A percentile compares a stretch with the other conserved stretches of the same genome.
Evolutionary conservation across 768 basidiomycete genomes (phyloP).

Genomic region (Nidularia pulvinata): DNA sequence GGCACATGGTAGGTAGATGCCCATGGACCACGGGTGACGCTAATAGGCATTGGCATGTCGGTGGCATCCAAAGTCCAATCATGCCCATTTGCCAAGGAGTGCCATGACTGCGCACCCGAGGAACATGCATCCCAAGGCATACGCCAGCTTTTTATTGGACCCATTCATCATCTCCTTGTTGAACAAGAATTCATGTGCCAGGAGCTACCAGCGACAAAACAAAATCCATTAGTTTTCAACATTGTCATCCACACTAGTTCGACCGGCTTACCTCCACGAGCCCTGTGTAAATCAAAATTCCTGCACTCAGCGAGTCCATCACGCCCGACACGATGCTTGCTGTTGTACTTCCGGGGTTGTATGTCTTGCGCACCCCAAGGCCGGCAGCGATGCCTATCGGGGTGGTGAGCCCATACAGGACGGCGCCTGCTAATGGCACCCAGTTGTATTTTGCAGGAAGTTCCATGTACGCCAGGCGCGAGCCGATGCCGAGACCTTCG

Average conservation of each 20-base stretch:
- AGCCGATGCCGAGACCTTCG: conserved; percentile 92
- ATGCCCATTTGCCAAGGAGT: conserved; percentile 89
- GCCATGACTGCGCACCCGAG: conserved; percentile 89
- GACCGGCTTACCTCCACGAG: conserved; percentile 66
- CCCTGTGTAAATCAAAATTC: conserved; percentile 88
- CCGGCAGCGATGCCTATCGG: conserved; percentile 90
- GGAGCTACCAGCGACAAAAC: conserved; percentile 43
- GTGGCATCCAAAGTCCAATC: conserved; percentile 8
- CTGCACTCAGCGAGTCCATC: conserved; percentile 83
- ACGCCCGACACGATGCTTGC: conserved; percentile 85
- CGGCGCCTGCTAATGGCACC: conserved; percentile 58
- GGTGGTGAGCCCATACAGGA: conserved; percentile 75
- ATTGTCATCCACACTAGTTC: background rate
- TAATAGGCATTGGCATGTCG: no score
- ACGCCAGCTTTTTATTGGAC: conserved; percentile 63
- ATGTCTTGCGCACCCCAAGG: conserved; percentile 71
- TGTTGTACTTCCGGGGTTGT: conserved; percentile 78
- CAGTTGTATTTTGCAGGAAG: conserved; percentile 54
- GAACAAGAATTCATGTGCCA: conserved; percentile 96
- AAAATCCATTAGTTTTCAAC: conserved; percentile 1
- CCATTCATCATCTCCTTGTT: conserved; percentile 83
- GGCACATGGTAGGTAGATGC: no score
- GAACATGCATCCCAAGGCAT: conserved; percentile 78
- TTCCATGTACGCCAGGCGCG: conserved; percentile 79
- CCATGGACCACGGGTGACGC: no score